A percentile compares a stretch with the other conserved stretches of the same genome.
phyloP scores from a whole-genome alignment of 106 monocot species.

The Dendrobium huoshanense region DNA sequence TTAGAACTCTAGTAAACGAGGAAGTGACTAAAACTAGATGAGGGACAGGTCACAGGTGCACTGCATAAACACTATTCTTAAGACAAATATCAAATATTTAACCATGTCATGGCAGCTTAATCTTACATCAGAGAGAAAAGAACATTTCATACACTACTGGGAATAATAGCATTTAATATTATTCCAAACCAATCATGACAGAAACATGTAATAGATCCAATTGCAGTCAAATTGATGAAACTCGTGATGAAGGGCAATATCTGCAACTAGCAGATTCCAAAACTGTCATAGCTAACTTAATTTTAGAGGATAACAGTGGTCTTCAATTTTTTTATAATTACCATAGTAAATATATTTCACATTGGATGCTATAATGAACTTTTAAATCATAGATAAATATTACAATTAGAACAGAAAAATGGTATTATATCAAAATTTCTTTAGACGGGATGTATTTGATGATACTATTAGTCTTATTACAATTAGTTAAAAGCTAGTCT shows the following conservation, averaged over 20 bases:
- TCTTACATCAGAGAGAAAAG: no score
- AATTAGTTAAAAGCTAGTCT: not conserved
- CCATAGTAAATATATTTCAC: not conserved
- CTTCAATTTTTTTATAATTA: not conserved
- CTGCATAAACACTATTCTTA: no score
- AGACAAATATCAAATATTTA: not conserved
- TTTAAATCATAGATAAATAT: not conserved
- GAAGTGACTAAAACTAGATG: not conserved
- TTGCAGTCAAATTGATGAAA: no score
- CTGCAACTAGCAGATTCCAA: no score
- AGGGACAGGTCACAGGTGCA: not conserved
- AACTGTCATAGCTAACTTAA: no score
- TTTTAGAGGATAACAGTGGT: not conserved
- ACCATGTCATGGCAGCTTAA: not conserved
- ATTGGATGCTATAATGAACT: not conserved
- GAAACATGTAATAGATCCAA: no score
- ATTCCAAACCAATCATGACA: no score
- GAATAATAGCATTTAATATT: no score
- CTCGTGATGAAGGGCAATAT: no score
- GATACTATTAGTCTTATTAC: not conserved
- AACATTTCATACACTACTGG: no score
- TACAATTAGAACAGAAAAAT: not conserved
- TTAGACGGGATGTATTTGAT: not conserved
- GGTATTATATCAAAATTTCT: no score
- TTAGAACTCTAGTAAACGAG: not conserved